Evolutionary conservation across 106 monocot species (phyloP).

Genomic region (Alisma plantagoaquatica): DNA sequence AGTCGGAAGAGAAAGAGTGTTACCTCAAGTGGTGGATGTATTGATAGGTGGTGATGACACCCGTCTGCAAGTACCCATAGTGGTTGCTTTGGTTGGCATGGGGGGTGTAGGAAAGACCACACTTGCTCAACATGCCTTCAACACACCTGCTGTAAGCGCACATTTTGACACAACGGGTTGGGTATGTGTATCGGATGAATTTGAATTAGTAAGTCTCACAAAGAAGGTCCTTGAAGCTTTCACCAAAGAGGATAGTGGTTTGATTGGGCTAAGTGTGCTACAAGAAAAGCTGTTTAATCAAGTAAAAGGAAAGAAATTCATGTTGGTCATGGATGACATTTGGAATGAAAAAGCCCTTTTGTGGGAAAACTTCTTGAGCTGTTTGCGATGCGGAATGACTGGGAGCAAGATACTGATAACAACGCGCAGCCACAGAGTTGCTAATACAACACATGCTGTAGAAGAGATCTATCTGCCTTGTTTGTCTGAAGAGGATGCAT

Average conservation of each 20-base stretch:
- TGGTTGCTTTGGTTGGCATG: too few relatives aligned
- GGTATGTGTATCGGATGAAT: neutral
- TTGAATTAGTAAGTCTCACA: too few relatives aligned
- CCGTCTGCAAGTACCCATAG: too few relatives aligned
- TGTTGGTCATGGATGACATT: neutral
- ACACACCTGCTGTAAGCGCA: too few relatives aligned
- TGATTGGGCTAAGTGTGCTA: neutral
- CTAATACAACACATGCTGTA: slow-evolving; percentile 2
- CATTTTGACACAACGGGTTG: neutral
- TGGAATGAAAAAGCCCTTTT: neutral
- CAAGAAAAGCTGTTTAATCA: neutral
- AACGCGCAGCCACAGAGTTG: neutral
- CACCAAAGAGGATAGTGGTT: too few relatives aligned
- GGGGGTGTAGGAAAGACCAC: too few relatives aligned
- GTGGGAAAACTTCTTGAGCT: neutral
- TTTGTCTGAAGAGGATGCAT: slow-evolving; percentile 11
- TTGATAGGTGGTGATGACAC: too few relatives aligned
- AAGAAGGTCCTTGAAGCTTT: too few relatives aligned
- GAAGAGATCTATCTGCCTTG: neutral
- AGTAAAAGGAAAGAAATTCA: neutral
- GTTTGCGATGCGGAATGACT: neutral
- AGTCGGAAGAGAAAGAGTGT: neutral
- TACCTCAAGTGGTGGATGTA: neutral
- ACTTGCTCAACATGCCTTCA: too few relatives aligned
- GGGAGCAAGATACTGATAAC: neutral